Percentiles rank a stretch among this genome's conserved stretches.
Conservation (phyloP, 352 stramenopile species). For the Pythium guiyangense region DNA sequence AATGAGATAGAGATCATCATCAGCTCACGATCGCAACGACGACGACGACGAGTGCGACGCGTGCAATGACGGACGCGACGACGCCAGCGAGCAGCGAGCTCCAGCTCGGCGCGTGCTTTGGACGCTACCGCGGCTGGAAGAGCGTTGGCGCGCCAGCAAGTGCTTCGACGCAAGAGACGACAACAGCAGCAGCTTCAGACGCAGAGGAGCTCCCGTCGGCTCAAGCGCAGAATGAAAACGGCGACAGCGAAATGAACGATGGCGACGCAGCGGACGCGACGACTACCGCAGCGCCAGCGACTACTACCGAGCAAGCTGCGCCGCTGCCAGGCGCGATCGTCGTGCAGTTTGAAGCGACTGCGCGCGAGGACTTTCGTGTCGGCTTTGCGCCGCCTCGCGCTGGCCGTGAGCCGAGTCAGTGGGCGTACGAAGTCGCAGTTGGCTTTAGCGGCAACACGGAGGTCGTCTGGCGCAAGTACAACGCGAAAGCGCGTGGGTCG, state of each 20-base stretch:
- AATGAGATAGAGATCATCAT: background rate
- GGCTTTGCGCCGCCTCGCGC: slow-evolving; percentile 39
- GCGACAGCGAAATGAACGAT: background rate
- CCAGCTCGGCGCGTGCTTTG: slow-evolving; percentile 44
- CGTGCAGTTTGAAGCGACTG: slow-evolving; percentile 62
- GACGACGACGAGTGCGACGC: background rate
- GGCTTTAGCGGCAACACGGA: slow-evolving; percentile 76
- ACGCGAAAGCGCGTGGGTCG: background rate
- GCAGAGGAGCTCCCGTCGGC: slow-evolving; percentile 9
- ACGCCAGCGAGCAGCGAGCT: slow-evolving; percentile 24
- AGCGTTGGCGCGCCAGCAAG: slow-evolving; percentile 9
- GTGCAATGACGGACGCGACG: background rate
- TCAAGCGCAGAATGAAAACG: background rate
- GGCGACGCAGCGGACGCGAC: background rate
- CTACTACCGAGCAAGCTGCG: background rate
- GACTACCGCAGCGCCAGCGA: background rate
- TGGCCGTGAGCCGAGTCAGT: slow-evolving; percentile 22
- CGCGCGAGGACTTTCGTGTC: slow-evolving; percentile 63
- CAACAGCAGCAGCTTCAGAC: slow-evolving; percentile 7
- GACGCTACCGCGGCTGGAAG: slow-evolving; percentile 52
- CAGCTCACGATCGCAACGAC: background rate
- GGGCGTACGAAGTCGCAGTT: slow-evolving; percentile 61
- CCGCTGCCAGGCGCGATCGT: slow-evolving; percentile 33
- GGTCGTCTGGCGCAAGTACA: slow-evolving; percentile 57
- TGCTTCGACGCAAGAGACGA: background rate